phyloP scores from a whole-genome alignment of 73 alveolate species.

The Tetrahymena elliotti region DNA sequence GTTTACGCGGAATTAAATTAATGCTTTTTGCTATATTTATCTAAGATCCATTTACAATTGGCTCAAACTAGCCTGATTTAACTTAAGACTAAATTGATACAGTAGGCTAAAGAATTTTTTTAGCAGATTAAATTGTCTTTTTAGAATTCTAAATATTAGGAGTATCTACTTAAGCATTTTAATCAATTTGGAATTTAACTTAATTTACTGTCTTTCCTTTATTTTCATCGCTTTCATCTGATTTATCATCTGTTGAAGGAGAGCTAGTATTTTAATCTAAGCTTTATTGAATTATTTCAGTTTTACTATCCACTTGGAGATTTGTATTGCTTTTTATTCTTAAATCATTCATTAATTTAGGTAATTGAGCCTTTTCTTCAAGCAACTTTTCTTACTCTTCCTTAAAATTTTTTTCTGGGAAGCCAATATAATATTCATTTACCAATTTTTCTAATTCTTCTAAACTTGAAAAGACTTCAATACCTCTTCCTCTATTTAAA shows the following conservation, averaged over 20 bases:
- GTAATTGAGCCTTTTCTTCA: background rate
- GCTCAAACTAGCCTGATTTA: background rate
- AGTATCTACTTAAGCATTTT: background rate
- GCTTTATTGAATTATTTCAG: background rate
- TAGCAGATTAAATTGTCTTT: background rate
- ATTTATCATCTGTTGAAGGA: background rate
- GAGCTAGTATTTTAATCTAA: background rate
- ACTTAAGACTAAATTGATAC: background rate
- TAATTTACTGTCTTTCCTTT: background rate
- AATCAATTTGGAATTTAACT: background rate
- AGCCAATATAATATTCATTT: constrained; percentile 44
- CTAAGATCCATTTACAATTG: background rate
- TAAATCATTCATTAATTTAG: background rate
- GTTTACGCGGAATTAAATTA: background rate
- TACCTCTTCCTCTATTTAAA: constrained; percentile 80
- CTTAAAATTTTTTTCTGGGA: constrained; percentile 10
- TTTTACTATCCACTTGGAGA: background rate
- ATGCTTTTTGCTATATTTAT: background rate
- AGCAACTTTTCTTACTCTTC: background rate
- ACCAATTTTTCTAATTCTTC: constrained; percentile 45
- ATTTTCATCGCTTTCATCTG: background rate
- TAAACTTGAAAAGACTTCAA: constrained; percentile 49
- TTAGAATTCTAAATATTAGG: background rate
- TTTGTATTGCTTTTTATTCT: background rate
- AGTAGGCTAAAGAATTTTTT: background rate